phyloP scores from a whole-genome alignment of 2,329 filamentous ascomycete species.

The Paecilomyces formosus region DNA sequence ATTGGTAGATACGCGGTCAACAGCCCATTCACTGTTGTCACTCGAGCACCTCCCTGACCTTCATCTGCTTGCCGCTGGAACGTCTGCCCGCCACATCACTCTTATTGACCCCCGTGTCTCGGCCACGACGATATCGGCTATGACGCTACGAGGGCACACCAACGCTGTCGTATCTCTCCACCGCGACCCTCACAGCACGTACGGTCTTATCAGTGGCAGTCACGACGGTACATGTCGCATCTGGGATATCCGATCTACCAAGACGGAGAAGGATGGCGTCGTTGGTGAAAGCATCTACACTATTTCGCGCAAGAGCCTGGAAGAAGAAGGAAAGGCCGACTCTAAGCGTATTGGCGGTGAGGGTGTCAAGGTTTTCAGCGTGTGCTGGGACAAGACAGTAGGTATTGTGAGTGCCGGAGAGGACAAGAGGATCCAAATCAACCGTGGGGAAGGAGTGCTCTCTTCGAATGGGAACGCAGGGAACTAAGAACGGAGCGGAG shows the following conservation, averaged over 20 bases:
- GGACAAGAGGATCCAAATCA: constrained; percentile 92
- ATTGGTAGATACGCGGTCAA: constrained; percentile 75
- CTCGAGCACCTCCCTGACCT: constrained; percentile 64
- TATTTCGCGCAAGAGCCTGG: constrained; percentile 67
- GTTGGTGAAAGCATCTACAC: constrained; percentile 67
- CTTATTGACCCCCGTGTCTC: constrained; percentile 84
- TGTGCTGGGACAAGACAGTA: constrained; percentile 76
- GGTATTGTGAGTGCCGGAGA: constrained; percentile 89
- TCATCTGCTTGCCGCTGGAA: constrained; percentile 64
- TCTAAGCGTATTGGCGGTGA: constrained; percentile 61
- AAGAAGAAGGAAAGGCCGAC: constrained; percentile 54
- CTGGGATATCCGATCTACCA: constrained; percentile 76
- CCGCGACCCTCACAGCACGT: constrained; percentile 59
- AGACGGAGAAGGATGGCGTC: constrained; percentile 51
- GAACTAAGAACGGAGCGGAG: constrained; percentile 12
- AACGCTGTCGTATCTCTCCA: constrained; percentile 61
- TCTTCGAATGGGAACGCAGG: constrained; percentile 15
- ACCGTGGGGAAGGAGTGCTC: constrained; percentile 53
- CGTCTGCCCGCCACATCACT: constrained; percentile 77
- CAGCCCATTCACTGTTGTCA: constrained; percentile 74
- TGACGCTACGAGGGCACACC: constrained; percentile 85
- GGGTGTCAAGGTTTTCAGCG: constrained; percentile 81
- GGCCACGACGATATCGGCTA: constrained; percentile 67
- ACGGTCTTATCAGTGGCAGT: constrained; percentile 79
- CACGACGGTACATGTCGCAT: constrained; percentile 89